These are phyloP conservation scores for Hura crepitans DNA, from an alignment of 441 rosid species.

Conservation along the genomic window DNA sequence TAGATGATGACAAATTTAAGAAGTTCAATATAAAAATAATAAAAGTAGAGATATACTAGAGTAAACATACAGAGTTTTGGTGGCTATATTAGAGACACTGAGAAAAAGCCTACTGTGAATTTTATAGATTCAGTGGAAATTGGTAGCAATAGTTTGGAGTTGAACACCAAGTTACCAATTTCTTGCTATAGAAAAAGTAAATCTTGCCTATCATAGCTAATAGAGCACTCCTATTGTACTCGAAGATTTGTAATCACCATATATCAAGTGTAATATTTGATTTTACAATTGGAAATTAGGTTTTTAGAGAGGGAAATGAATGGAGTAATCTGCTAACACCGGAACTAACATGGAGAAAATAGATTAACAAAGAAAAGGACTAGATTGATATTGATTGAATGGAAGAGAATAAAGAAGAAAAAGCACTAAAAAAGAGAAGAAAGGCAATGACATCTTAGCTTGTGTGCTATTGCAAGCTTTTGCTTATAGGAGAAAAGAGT, in stretches of 20 bases:
- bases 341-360: too few relatives aligned
- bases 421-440: not conserved
- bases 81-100: constrained; percentile 86
- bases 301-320: too few relatives aligned
- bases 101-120: constrained; percentile 77
- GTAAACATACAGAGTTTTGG: constrained; percentile 68
- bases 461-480: constrained; percentile 6
- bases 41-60: not conserved
- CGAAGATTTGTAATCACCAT: constrained; percentile 56
- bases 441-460: constrained; percentile 5
- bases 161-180: constrained; percentile 87
- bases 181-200: constrained; percentile 93
- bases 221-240: constrained; percentile 95
- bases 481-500: not conserved
- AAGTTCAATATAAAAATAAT: not conserved
- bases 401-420: not conserved
- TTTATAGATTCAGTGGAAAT: constrained; percentile 74
- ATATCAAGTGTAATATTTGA: not conserved
- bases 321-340: too few relatives aligned
- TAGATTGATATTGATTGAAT: not conserved
- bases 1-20: not conserved
- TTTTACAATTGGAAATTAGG: too few relatives aligned
- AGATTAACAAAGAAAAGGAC: too few relatives aligned
- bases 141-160: constrained; percentile 91
- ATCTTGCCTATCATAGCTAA: constrained; percentile 98